Conservation (phyloP, 2,329 filamentous ascomycete species). For the Neurospora sp. region DNA sequence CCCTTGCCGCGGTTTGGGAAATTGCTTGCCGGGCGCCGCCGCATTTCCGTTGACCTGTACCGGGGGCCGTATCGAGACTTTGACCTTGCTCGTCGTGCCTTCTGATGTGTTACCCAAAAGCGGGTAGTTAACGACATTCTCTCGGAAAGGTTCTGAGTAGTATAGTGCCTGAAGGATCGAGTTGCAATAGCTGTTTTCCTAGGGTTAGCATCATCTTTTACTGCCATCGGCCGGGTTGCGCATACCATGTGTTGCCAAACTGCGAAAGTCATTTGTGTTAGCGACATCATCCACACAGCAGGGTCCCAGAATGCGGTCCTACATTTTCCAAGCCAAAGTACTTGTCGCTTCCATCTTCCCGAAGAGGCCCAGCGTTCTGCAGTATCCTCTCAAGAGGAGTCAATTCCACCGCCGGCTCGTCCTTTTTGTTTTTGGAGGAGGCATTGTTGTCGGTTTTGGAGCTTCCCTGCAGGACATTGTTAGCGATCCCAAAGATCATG, state of each 20-base stretch:
- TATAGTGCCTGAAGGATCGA: conserved; percentile 96
- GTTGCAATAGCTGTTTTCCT: conserved; percentile 73
- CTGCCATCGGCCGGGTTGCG: conserved; percentile 6
- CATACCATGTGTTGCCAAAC: conserved; percentile 97
- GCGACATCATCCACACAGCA: conserved; percentile 16
- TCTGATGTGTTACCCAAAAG: conserved; percentile 60
- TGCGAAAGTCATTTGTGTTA: conserved; percentile 33
- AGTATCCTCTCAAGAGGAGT: conserved; percentile 67
- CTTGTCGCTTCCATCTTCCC: conserved; percentile 87
- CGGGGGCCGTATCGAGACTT: conserved; percentile 50
- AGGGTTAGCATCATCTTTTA: conserved; percentile 1
- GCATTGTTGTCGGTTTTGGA: conserved; percentile 32
- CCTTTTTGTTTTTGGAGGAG: conserved; percentile 38
- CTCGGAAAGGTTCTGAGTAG: conserved; percentile 87
- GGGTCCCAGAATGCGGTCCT: conserved; percentile 29
- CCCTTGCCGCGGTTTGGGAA: conserved; percentile 45
- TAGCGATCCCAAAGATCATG: conserved; percentile 10
- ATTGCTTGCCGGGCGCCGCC: conserved; percentile 32
- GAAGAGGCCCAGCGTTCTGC: conserved; percentile 67
- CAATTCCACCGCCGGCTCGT: conserved; percentile 45
- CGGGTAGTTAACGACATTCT: conserved; percentile 89
- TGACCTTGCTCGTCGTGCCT: conserved; percentile 42
- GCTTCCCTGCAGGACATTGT: conserved; percentile 28
- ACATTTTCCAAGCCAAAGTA: conserved; percentile 99
- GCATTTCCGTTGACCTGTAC: conserved; percentile 40